Percentiles rank a stretch among this genome's conserved stretches.
Conservation (phyloP, 306 rosid species). For the Vigna unguiculata region DNA sequence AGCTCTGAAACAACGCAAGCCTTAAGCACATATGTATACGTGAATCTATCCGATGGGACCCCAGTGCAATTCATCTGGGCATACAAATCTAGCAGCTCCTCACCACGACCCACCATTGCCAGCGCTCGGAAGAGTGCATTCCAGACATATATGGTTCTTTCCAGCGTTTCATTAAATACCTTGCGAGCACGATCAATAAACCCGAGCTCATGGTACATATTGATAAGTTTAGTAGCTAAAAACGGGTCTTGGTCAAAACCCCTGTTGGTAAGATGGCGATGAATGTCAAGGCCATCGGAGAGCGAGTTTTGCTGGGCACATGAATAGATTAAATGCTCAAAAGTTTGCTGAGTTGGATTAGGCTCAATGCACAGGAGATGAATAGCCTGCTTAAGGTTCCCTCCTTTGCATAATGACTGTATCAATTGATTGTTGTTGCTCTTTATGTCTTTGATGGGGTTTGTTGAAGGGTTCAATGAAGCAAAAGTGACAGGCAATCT, state of each 20-base stretch:
- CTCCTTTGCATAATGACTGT: conserved; percentile 78
- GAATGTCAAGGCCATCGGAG: conserved; percentile 63
- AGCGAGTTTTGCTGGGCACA: conserved; percentile 76
- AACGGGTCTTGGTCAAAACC: conserved; percentile 81
- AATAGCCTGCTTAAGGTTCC: conserved; percentile 80
- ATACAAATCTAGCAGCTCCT: conserved; percentile 71
- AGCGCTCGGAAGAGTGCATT: conserved; percentile 82
- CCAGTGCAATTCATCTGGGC: conserved; percentile 67
- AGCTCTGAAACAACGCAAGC: conserved; percentile 80
- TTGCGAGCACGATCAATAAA: conserved; percentile 67
- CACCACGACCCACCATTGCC: conserved; percentile 75
- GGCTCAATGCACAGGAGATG: conserved; percentile 65
- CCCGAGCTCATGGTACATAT: conserved; percentile 80
- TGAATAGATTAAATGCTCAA: conserved; percentile 71
- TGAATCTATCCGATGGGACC: conserved; percentile 71
- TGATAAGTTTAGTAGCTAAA: conserved; percentile 86
- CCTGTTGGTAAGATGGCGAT: conserved; percentile 58
- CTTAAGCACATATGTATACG: conserved; percentile 82
- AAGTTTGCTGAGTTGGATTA: conserved; percentile 76
- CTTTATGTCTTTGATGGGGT: conserved; percentile 31
- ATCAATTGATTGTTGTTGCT: conserved; percentile 61
- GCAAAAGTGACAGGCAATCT: conserved; percentile 53
- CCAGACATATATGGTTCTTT: conserved; percentile 88
- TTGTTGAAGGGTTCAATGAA: conserved; percentile 53
- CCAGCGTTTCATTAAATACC: conserved; percentile 75